These are phyloP conservation scores for Hymenoscyphus repandus DNA, from an alignment of 2,329 filamentous ascomycete genomes.

Conservation along the genomic window DNA sequence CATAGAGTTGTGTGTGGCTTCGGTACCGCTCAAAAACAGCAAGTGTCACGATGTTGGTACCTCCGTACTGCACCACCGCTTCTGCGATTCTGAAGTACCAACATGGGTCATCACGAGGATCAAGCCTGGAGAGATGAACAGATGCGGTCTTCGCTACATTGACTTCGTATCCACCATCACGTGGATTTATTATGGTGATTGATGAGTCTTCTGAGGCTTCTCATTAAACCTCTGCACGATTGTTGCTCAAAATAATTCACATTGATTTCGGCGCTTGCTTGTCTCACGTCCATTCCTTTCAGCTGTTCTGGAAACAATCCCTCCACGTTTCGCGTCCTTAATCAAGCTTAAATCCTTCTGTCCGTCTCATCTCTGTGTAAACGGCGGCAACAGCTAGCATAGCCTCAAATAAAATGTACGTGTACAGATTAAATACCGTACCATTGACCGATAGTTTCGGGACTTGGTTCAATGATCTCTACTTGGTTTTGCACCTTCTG, in stretches of 20 bases:
- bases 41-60: not conserved
- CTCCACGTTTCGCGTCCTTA: not conserved
- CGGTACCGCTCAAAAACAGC: not conserved
- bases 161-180: too few relatives aligned
- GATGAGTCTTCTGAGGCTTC: too few relatives aligned
- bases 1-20: not conserved
- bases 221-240: too few relatives aligned
- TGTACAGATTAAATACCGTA: not conserved
- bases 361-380: not conserved
- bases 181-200: too few relatives aligned
- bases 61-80: not conserved
- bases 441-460: not conserved
- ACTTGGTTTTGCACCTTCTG: not conserved
- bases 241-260: too few relatives aligned
- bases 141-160: too few relatives aligned
- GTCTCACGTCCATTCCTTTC: too few relatives aligned
- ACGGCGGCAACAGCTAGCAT: not conserved
- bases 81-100: not conserved
- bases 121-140: too few relatives aligned
- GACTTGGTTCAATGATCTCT: not conserved
- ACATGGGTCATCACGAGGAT: not conserved
- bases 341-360: not conserved
- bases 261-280: too few relatives aligned
- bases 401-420: not conserved
- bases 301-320: not conserved